These are phyloP conservation scores for Drechslera avenae DNA, from an alignment of 2,329 filamentous ascomycete species.

Conservation along the genomic window DNA sequence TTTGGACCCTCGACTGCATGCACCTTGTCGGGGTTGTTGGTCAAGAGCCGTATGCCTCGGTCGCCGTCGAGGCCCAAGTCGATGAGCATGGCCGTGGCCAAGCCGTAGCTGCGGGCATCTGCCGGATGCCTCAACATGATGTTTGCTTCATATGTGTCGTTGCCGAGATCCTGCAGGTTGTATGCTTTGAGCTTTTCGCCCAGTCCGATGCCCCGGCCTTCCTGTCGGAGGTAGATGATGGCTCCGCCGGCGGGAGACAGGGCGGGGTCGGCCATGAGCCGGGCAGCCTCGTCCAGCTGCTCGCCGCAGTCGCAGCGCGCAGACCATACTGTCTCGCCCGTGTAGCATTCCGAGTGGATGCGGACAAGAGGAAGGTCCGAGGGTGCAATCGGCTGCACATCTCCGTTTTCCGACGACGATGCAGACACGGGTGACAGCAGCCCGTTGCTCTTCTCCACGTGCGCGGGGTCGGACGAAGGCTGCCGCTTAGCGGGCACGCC, in stretches of 20 bases:
- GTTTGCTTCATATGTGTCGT: conserved; percentile 98
- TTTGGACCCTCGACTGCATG: conserved; percentile 90
- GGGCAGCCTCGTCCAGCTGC: conserved; percentile 93
- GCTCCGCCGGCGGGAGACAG: conserved; percentile 73
- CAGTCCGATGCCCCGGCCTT: conserved; percentile 92
- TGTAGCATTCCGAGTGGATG: conserved; percentile 98
- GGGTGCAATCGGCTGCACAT: conserved; percentile 32
- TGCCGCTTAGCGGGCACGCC: conserved; percentile 28
- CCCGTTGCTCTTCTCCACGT: conserved; percentile 16
- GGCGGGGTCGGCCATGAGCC: conserved; percentile 79
- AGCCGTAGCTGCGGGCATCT: conserved; percentile 89
- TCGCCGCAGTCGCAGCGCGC: conserved; percentile 97
- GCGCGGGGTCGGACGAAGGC: conserved; percentile 9
- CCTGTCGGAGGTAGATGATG: conserved; percentile 93
- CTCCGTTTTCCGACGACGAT: conserved; percentile 36
- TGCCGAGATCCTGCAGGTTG: conserved; percentile 93
- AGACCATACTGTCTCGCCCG: conserved; percentile 97
- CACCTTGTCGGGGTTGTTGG: conserved; percentile 98
- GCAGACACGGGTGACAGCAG: conserved; percentile 25
- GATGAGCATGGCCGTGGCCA: conserved; percentile 92
- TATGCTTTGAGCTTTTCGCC: conserved; percentile 97
- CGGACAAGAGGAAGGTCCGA: conserved; percentile 74
- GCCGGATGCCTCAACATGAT: conserved; percentile 88
- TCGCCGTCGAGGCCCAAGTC: conserved; percentile 77
- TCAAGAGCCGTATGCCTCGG: conserved; percentile 77